These are phyloP conservation scores for Papiliotrema fonsecae DNA, from an alignment of 1,284 basidiomycete genomes.

Conservation along the genomic window DNA sequence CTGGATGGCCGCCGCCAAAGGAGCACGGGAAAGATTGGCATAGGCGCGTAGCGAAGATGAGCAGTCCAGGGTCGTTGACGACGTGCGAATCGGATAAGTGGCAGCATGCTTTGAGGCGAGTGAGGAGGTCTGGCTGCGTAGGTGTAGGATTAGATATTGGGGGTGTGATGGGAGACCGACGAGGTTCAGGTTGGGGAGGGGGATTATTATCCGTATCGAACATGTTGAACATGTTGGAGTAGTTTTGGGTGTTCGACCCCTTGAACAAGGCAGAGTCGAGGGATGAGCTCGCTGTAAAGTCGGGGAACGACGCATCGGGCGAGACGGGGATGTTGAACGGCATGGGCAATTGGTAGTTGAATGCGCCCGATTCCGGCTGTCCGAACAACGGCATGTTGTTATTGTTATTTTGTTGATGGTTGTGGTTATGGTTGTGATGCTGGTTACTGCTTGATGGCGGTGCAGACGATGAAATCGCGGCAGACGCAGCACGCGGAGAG, in stretches of 20 bases:
- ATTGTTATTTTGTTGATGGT: slow-evolving; percentile 2
- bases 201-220: slow-evolving; percentile 17
- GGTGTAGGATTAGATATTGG: slow-evolving; percentile 5
- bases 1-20: slow-evolving; percentile 36
- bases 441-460: slow-evolving; percentile 1
- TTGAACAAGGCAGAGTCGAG: slow-evolving; percentile 21
- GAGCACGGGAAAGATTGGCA: slow-evolving; percentile 44
- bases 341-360: slow-evolving; percentile 39
- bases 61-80: slow-evolving; percentile 45
- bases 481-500: slow-evolving; percentile 19
- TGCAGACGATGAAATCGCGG: too few relatives aligned
- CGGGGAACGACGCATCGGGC: slow-evolving; percentile 28
- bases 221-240: slow-evolving; percentile 26
- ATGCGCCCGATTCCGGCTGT: slow-evolving; percentile 18
- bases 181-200: neutral
- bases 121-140: slow-evolving; percentile 41
- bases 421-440: slow-evolving; percentile 2
- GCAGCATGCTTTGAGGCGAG: slow-evolving; percentile 45
- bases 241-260: slow-evolving; percentile 15
- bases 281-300: slow-evolving; percentile 15
- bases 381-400: slow-evolving; percentile 12
- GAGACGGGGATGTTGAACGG: slow-evolving; percentile 38
- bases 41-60: slow-evolving; percentile 47
- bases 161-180: slow-evolving; percentile 7
- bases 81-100: slow-evolving; percentile 47